A percentile compares a stretch with the other conserved stretches of the same genome.
phyloP scores from a whole-genome alignment of 2,329 filamentous ascomycete genomes.

The Diaporthe amygdali region DNA sequence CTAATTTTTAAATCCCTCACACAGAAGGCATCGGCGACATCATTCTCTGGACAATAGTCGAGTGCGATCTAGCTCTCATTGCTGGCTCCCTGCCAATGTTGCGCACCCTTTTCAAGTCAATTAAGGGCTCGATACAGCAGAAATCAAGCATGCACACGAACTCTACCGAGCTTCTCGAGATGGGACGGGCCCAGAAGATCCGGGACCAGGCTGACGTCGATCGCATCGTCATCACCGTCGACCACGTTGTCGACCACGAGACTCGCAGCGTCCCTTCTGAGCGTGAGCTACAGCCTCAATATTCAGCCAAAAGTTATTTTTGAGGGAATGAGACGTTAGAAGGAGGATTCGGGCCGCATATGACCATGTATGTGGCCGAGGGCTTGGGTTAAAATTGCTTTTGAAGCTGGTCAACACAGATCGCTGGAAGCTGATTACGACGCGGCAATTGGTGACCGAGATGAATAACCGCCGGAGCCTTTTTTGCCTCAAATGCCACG shows the following conservation, averaged over 20 bases:
- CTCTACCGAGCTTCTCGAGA: not conserved
- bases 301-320: not conserved
- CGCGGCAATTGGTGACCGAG: no score
- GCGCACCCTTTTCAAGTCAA: constrained; percentile 13
- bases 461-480: no score
- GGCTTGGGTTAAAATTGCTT: no score
- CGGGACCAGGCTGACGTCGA: not conserved
- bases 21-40: constrained; percentile 19
- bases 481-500: no score
- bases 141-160: not conserved
- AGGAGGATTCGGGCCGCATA: no score
- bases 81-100: constrained; percentile 27
- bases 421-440: no score
- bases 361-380: no score
- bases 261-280: not conserved
- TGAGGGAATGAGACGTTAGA: no score
- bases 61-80: constrained; percentile 24
- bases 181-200: not conserved
- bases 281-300: not conserved
- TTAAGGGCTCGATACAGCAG: not conserved
- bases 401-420: no score
- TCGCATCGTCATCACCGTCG: not conserved
- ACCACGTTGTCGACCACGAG: not conserved
- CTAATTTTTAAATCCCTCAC: not conserved
- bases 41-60: constrained; percentile 24